Evolutionary conservation across 2,329 filamentous ascomycete species (phyloP), one percentile per base, ranked within the genome.

Genomic region (Trichophyton rubrum): DNA sequence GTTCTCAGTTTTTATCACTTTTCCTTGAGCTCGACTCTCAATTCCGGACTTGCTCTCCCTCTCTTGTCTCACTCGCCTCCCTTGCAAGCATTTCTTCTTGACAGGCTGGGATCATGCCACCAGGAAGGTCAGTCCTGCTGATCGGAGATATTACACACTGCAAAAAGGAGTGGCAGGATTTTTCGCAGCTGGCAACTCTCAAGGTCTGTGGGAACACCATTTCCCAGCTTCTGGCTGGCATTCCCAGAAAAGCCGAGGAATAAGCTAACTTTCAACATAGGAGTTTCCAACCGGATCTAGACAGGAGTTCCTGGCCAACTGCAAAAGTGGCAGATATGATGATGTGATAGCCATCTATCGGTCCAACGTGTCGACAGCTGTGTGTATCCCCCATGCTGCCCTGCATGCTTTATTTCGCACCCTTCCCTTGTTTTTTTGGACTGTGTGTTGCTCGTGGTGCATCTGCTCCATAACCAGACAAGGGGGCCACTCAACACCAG

Each of bases 331-430:
- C 43, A 71, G 78, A 51, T 84, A 80, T 63, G 75, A 83, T 59
- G 78, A 79, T 64, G 77, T 84, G 0, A 75, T 80, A 33, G 82
- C 73, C 0, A 77, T 85, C 56, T 84, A 83, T 69, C 79, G 82
- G 60, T 83, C 80, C 56, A 85, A 84, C 67, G 73, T 76, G 41
- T 83, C 80, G 6, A 81, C 78, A 30, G 75, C 77, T 64, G 74
- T 76, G 63, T 38, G 61, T 60, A 17, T 38, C 41, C 8, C 43
- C 43, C 20, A 9, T 38, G 24, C 27, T 30, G 27, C 27, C 27
- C 27, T 45, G 24, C 56, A 43, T 24, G 24, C 7, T 38, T 1
- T 38, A 38, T 38, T 13, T 30, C 27, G 27, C 9, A 8, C 41
- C 56, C 11, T 57, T 57, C 33, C 27, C 49, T 53, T 53, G 27